These are phyloP conservation scores for Candida frijolesensis DNA, from an alignment of 1,139 yeast genomes.

Conservation along the genomic window DNA sequence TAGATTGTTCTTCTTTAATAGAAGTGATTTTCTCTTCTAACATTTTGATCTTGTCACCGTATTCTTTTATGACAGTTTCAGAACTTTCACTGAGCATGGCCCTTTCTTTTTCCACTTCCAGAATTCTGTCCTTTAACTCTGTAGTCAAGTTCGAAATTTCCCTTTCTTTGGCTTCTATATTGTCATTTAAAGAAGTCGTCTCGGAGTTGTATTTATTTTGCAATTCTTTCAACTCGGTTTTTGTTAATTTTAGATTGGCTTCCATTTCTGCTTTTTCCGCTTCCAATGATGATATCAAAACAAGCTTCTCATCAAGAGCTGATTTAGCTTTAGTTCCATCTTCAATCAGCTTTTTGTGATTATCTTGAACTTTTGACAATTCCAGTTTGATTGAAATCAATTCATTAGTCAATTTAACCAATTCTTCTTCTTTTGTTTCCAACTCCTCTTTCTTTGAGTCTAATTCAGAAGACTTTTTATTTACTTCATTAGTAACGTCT, in stretches of 20 bases:
- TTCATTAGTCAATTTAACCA: conserved; percentile 1
- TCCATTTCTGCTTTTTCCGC: conserved; percentile 1
- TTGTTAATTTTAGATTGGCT: conserved; percentile 4
- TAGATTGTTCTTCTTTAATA: conserved; percentile 13
- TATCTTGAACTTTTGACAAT: neutral
- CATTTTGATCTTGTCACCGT: conserved; percentile 39
- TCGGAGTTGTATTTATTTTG: conserved; percentile 7
- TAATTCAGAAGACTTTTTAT: conserved; percentile 6
- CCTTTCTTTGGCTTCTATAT: conserved; percentile 13
- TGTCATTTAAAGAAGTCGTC: conserved; percentile 10
- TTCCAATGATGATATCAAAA: conserved; percentile 9
- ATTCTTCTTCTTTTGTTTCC: neutral
- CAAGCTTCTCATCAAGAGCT: conserved; percentile 9
- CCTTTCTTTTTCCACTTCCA: conserved; percentile 55
- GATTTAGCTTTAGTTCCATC: neutral
- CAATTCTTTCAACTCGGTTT: conserved; percentile 7
- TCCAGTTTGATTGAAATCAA: conserved; percentile 1
- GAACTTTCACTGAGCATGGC: conserved; percentile 50
- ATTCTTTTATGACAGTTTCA: conserved; percentile 49
- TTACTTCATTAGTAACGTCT: conserved; percentile 1
- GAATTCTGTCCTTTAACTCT: conserved; percentile 31
- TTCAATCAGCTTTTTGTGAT: neutral
- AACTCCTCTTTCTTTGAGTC: conserved; percentile 2
- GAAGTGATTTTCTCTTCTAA: conserved; percentile 12
- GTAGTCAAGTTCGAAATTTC: conserved; percentile 15